Conservation (phyloP, 1,284 basidiomycete species). For the Apiotrichum laibachii region DNA sequence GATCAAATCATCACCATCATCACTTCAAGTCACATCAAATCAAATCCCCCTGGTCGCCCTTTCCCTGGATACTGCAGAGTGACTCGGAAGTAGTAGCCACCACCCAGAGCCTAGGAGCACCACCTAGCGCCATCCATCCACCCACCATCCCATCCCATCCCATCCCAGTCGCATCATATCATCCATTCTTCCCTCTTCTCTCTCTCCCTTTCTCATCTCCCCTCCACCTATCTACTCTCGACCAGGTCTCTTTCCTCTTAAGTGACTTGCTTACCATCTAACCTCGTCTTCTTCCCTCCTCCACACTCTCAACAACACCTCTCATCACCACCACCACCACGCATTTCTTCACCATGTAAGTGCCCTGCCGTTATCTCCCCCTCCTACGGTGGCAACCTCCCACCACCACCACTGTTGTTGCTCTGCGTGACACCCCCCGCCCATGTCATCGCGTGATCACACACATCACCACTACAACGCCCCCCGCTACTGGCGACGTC, state of each 20-base stretch:
- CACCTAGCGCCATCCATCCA: background rate
- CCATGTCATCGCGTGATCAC: background rate
- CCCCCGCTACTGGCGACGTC: too few species aligned
- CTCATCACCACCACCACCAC: background rate
- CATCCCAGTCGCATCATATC: background rate
- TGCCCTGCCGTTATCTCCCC: background rate
- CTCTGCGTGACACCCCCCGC: too few species aligned
- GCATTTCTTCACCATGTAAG: slow-evolving; percentile 12
- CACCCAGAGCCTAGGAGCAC: too few species aligned
- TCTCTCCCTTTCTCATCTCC: background rate
- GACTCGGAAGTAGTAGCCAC: too few species aligned
- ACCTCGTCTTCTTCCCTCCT: background rate
- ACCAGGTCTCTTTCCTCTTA: too few species aligned
- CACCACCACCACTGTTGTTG: background rate
- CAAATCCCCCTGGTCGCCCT: too few species aligned
- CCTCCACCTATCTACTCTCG: too few species aligned
- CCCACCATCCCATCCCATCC: background rate
- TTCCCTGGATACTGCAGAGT: too few species aligned
- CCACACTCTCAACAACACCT: too few species aligned
- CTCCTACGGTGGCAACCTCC: background rate
- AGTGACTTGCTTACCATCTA: background rate
- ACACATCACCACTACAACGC: too few species aligned
- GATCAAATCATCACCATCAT: too few species aligned
- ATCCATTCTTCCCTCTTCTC: slow-evolving; percentile 1
- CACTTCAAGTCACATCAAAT: too few species aligned